Base-by-base conservation (phyloP, 164 flowering plant genomes). In the Vitis rupestris region DNA sequence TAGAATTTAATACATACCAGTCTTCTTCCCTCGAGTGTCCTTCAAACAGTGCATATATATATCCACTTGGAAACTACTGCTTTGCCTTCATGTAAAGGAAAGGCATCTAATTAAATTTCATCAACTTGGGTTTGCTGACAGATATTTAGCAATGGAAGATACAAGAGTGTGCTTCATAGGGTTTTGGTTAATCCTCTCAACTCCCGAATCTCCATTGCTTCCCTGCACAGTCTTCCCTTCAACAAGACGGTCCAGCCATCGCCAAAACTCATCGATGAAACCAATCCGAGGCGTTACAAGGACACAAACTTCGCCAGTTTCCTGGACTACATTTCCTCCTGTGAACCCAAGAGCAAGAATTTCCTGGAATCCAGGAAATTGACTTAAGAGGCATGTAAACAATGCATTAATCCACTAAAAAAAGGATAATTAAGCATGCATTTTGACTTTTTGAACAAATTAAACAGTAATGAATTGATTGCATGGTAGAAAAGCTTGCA, bases 81-180 rank as follows among this genome's bases (percentile, higher is more conserved):
- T 23, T 23, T 23, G 27, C 27, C 27, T 1, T 23, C 27, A 23
- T 23, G 2, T 23, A 23, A 23, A 23, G 27, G 27, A 23, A 23
- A 23, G 27, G 27, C 27, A 23, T 23, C 27, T 23, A 23, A 23
- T 23, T 23, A 23, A 23, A 23, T 23, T 23, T 23, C 27, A 23
- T 23, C 27, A 23, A 23, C 27, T 23, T 23, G 27, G 44, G 44
- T 2, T 37, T 37, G 44, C 7, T 37, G 44, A 37, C 44, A 37
- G 44, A 37, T 37, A 37, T 37, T 37, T 51, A 88, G 92, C 79
- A 88, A 88, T 57, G 92, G 92, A 31, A 84, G 79, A 69, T 88
- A 86, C 82, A 86, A 82, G 80, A 88, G 92, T 63, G 83, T 86
- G 55, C 44, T 86, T 9, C 92, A 88, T 68, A 77, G 90, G 57